phyloP scores from a whole-genome alignment of 1,284 basidiomycete genomes.

The Thecaphora frezii region DNA sequence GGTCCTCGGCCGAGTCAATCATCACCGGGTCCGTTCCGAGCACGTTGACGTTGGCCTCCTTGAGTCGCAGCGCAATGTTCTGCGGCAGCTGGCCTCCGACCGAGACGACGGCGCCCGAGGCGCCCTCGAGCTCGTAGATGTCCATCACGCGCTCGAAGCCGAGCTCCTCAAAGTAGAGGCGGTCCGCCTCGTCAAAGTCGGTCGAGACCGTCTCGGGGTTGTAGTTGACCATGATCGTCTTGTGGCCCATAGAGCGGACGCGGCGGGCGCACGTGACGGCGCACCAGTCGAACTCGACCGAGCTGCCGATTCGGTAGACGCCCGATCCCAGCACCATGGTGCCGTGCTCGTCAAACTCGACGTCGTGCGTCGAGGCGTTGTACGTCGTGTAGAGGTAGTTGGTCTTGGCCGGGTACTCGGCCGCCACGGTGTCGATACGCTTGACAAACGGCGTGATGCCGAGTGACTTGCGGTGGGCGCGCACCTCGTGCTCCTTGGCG shows the following conservation, averaged over 20 bases:
- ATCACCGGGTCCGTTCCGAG: slow-evolving; percentile 92
- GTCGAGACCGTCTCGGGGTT: slow-evolving; percentile 99
- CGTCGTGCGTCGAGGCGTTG: slow-evolving; percentile 93
- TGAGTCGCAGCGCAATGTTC: slow-evolving; percentile 95
- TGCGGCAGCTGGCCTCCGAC: slow-evolving; percentile 84
- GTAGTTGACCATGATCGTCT: slow-evolving; percentile 99
- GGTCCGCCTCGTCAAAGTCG: slow-evolving; percentile 97
- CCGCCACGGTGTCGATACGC: slow-evolving; percentile 97
- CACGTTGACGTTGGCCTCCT: slow-evolving; percentile 85
- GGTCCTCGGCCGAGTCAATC: slow-evolving; percentile 97
- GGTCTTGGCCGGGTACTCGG: slow-evolving; percentile 97
- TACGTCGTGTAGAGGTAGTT: slow-evolving; percentile 99
- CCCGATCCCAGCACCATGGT: slow-evolving; percentile 99
- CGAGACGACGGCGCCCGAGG: slow-evolving; percentile 90
- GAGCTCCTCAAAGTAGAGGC: slow-evolving; percentile 97
- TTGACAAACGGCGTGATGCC: slow-evolving; percentile 96
- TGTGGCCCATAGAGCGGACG: slow-evolving; percentile 85
- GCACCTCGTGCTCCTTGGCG: slow-evolving; percentile 74
- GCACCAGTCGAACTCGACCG: slow-evolving; percentile 99
- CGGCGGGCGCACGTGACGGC: slow-evolving; percentile 95
- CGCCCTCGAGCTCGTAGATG: slow-evolving; percentile 94
- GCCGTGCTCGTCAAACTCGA: slow-evolving; percentile 92
- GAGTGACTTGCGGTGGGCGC: slow-evolving; percentile 79
- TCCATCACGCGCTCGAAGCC: slow-evolving; percentile 99
- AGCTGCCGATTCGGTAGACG: slow-evolving; percentile 96